These are phyloP conservation scores for Trypanosoma cruzi DNA, from an alignment of 208 protist genomes.

Conservation along the genomic window DNA sequence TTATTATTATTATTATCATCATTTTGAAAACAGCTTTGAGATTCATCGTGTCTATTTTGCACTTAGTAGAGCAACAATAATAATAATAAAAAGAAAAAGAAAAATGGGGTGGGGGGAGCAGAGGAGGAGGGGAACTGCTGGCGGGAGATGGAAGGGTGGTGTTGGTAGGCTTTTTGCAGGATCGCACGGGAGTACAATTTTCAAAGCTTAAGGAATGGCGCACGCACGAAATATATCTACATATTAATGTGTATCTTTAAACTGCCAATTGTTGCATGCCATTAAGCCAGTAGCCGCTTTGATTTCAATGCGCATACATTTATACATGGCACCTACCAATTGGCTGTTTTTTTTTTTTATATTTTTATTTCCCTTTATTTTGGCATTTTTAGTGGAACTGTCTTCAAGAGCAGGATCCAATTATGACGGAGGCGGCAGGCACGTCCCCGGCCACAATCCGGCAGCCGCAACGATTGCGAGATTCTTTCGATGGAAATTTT, in stretches of 20 bases:
- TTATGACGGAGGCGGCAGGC: not conserved
- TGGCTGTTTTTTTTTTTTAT: constrained; percentile 1
- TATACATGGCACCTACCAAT: too few species aligned
- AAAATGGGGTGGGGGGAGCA: not conserved
- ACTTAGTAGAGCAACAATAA: not conserved
- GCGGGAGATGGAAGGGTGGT: not conserved
- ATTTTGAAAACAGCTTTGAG: constrained; percentile 15
- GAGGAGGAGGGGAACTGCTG: not conserved
- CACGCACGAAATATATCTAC: too few species aligned
- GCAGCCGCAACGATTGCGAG: constrained; percentile 31
- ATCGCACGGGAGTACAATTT: not conserved
- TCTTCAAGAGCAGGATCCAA: not conserved
- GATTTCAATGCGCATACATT: too few species aligned
- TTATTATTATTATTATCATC: constrained; percentile 8
- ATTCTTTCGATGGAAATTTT: constrained; percentile 34
- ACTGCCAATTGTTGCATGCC: too few species aligned
- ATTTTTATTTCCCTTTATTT: too few species aligned
- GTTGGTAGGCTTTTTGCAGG: not conserved
- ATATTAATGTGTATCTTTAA: too few species aligned
- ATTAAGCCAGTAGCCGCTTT: too few species aligned
- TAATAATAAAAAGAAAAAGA: not conserved
- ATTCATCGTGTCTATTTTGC: constrained; percentile 8
- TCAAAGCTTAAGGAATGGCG: too few species aligned
- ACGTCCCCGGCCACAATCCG: constrained; percentile 22
- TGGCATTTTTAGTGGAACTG: not conserved